Evolutionary conservation across 805 yeast species (phyloP), one percentile per base, ranked within the genome.

Genomic region (Kazachstania taianensis): DNA sequence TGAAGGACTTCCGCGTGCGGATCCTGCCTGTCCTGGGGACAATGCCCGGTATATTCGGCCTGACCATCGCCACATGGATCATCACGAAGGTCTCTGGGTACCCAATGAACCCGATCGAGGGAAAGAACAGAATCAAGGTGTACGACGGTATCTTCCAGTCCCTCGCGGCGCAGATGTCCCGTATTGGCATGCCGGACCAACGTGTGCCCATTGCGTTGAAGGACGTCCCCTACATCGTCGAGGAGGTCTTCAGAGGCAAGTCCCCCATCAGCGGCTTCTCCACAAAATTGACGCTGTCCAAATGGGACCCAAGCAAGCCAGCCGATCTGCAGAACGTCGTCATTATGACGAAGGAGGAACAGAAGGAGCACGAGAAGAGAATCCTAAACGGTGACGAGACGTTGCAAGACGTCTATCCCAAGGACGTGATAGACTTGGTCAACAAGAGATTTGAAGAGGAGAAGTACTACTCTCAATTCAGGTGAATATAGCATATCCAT

Each of bases 11-110:
- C 66, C 71, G 99, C 48, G 96, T 87, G 8, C 70, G 99, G 48
- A 89, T 92, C 32, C 67, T 92, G 38, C 99, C 99, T 0, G 99
- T 92, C 0, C 63, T 92, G 43, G 97, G 98, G 3, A 84, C 98
- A 0, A 76, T 92, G 80, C 99, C 99, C 1, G 96, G 92, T 7
- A 80, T 89, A 61, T 92, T 92, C 63, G 99, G 97, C 1, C 68
- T 92, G 32, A 74, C 95, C 0, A 72, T 89, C 38, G 94, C 95
- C 3, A 81, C 96, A 1, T 78, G 83, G 61, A 65, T 92, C 16
- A 60, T 92, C 24, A 81, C 94, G 2, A 61, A 70, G 3, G 75
- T 85, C 7, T 76, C 94, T 1, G 96, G 92, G 1, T 92, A 92
- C 55, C 92, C 94, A 17, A 75, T 80, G 36, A 96, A 89, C 43